Evolutionary conservation across 805 yeast genomes (phyloP).

Genomic region (Saccharomyces paradoxus): DNA sequence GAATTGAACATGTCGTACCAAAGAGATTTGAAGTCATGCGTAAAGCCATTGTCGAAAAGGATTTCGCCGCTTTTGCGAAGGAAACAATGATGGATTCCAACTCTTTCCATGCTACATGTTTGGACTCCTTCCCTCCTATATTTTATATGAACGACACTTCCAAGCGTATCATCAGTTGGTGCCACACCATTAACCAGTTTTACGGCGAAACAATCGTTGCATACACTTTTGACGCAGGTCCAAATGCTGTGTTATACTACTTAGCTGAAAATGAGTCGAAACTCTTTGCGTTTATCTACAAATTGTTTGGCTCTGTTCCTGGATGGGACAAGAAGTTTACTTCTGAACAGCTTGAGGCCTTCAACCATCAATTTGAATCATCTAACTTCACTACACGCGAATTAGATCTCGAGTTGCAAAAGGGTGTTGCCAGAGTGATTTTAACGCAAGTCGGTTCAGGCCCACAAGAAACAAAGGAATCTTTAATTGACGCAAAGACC

Average conservation of each 20-base stretch:
- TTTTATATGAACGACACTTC: slow-evolving; percentile 90
- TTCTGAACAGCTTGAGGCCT: slow-evolving; percentile 22
- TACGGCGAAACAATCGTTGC: slow-evolving; percentile 66
- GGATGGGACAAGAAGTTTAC: slow-evolving; percentile 58
- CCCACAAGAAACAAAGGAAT: slow-evolving; percentile 54
- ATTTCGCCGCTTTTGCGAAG: slow-evolving; percentile 75
- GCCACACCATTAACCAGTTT: slow-evolving; percentile 66
- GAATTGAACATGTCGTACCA: slow-evolving; percentile 81
- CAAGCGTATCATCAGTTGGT: slow-evolving; percentile 65
- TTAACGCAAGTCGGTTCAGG: slow-evolving; percentile 84
- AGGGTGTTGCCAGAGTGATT: slow-evolving; percentile 77
- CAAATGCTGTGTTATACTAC: slow-evolving; percentile 94
- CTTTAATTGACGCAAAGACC: slow-evolving; percentile 45
- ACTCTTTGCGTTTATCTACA: slow-evolving; percentile 62
- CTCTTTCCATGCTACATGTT: slow-evolving; percentile 96
- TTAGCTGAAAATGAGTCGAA: slow-evolving; percentile 63
- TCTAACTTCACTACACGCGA: slow-evolving; percentile 23
- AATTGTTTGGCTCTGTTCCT: slow-evolving; percentile 46
- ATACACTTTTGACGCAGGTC: slow-evolving; percentile 98
- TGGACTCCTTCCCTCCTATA: slow-evolving; percentile 92
- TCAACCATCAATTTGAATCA: slow-evolving; percentile 20
- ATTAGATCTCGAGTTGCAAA: slow-evolving; percentile 44
- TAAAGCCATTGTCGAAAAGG: slow-evolving; percentile 58
- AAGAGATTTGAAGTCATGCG: slow-evolving; percentile 77
- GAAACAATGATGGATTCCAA: slow-evolving; percentile 95